phyloP scores from a whole-genome alignment of 495 filamentous ascomycete species.

The Wilcoxina mikolae region DNA sequence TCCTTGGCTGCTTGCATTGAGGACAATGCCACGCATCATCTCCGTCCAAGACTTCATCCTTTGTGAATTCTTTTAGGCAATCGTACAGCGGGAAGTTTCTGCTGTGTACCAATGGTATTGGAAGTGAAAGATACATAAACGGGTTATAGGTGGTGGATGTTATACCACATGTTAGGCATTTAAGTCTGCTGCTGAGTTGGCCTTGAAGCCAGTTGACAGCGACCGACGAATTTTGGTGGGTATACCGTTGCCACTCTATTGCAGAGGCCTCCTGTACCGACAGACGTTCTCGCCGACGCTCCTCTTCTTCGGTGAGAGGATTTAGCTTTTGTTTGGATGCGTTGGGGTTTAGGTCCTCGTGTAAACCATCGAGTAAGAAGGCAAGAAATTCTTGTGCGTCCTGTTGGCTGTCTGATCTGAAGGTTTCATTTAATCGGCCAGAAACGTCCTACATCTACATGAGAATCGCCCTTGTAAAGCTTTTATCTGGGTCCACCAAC shows the following conservation, averaged over 20 bases:
- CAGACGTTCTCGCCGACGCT: conserved; percentile 48
- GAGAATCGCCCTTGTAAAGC: conserved; percentile 14
- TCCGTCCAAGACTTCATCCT: conserved; percentile 50
- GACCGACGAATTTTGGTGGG: conserved; percentile 51
- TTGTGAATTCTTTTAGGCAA: conserved; percentile 52
- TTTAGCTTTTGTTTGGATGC: conserved; percentile 45
- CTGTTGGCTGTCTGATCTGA: conserved; percentile 47
- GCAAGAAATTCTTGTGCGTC: conserved; percentile 68
- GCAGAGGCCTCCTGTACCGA: conserved; percentile 44
- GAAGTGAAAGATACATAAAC: conserved; percentile 34
- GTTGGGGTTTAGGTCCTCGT: conserved; percentile 60
- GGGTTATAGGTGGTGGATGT: conserved; percentile 60
- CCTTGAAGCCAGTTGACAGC: conserved; percentile 58
- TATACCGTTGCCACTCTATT: conserved; percentile 55
- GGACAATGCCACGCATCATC: conserved; percentile 61
- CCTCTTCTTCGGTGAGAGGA: conserved; percentile 45
- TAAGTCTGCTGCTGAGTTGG: conserved; percentile 49
- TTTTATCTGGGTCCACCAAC: conserved; percentile 31
- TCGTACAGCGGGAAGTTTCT: conserved; percentile 35
- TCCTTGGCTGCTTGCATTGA: conserved; percentile 49
- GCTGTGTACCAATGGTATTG: conserved; percentile 20
- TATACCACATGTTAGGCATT: conserved; percentile 47
- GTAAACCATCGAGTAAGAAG: conserved; percentile 53
- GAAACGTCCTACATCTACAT: conserved; percentile 21
- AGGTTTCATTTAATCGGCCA: conserved; percentile 27